These are phyloP conservation scores for Alloascoidea hylecoeti DNA, from an alignment of 805 yeast genomes.

Conservation along the genomic window DNA sequence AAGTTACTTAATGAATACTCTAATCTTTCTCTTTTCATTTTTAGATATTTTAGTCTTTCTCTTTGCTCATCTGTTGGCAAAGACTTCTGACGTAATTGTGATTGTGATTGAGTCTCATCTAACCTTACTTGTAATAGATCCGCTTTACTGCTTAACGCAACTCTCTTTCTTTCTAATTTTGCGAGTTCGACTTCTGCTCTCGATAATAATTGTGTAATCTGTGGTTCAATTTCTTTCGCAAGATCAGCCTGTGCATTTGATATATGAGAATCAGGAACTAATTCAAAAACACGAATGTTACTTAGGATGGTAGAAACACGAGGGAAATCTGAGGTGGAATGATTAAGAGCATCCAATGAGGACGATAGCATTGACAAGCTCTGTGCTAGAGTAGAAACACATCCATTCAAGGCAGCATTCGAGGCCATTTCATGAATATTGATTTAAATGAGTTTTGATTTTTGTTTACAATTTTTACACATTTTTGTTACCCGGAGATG, in stretches of 20 bases:
- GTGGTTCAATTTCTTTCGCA: conserved; percentile 1
- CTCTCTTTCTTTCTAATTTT: not conserved
- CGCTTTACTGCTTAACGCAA: conserved; percentile 1
- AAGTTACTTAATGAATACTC: not conserved
- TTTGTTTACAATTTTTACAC: too few species aligned
- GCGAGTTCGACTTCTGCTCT: not conserved
- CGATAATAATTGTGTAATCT: not conserved
- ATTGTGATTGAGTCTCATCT: not conserved
- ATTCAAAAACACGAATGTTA: not conserved
- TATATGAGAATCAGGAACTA: not conserved
- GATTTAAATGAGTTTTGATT: too few species aligned
- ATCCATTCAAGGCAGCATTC: not conserved
- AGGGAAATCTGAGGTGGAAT: not conserved
- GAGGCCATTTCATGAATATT: not conserved
- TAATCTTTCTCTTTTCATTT: not conserved
- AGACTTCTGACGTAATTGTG: not conserved
- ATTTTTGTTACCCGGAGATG: too few species aligned
- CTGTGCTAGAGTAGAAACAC: not conserved
- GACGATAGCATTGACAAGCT: conserved; percentile 1
- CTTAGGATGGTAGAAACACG: not conserved
- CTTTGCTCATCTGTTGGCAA: not conserved
- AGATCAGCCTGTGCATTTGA: not conserved
- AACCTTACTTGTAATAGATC: not conserved
- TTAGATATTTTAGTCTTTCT: not conserved
- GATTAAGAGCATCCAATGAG: not conserved